Percentiles rank a stretch among this genome's conserved stretches.
These are phyloP conservation scores for Aspergillus viridinutans DNA, from an alignment of 2,329 filamentous ascomycete genomes.

Conservation along the genomic window DNA sequence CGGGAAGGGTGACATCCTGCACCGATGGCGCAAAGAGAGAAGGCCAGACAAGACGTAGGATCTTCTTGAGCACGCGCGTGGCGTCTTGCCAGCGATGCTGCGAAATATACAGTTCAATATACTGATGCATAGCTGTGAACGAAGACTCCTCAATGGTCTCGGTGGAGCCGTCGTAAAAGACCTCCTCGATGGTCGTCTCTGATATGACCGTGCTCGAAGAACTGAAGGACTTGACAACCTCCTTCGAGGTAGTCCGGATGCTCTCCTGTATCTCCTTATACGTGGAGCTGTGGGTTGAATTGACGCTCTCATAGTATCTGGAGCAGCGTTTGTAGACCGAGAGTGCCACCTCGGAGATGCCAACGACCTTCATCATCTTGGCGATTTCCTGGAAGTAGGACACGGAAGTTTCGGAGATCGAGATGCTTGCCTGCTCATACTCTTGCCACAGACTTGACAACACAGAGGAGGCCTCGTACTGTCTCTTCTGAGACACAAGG, in stretches of 20 bases:
- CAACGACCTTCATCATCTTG: conserved; percentile 45
- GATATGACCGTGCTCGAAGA: conserved; percentile 37
- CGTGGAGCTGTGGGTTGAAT: conserved; percentile 24
- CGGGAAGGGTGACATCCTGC: conserved; percentile 43
- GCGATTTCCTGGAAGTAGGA: conserved; percentile 40
- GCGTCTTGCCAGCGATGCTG: conserved; percentile 48
- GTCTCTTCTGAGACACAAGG: conserved; percentile 44
- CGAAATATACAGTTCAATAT: conserved; percentile 41
- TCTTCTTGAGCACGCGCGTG: conserved; percentile 42
- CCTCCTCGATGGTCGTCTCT: conserved; percentile 42
- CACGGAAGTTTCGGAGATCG: conserved; percentile 36
- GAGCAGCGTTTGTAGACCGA: conserved; percentile 45
- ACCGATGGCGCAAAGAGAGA: conserved; percentile 45
- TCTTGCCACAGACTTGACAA: conserved; percentile 48
- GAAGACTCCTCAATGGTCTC: conserved; percentile 42
- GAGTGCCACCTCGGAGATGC: conserved; percentile 43
- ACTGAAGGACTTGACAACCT: conserved; percentile 39
- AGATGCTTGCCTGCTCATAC: conserved; percentile 43
- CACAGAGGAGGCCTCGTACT: conserved; percentile 43
- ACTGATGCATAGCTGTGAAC: conserved; percentile 38
- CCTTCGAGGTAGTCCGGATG: conserved; percentile 40
- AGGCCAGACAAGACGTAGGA: conserved; percentile 45
- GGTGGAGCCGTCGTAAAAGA: conserved; percentile 41
- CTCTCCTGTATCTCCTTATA: conserved; percentile 44
- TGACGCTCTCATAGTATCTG: conserved; percentile 37